Evolutionary conservation across 257 asterid genomes (phyloP), one percentile per base, ranked within the genome.

Genomic region (Fraxinus americana): DNA sequence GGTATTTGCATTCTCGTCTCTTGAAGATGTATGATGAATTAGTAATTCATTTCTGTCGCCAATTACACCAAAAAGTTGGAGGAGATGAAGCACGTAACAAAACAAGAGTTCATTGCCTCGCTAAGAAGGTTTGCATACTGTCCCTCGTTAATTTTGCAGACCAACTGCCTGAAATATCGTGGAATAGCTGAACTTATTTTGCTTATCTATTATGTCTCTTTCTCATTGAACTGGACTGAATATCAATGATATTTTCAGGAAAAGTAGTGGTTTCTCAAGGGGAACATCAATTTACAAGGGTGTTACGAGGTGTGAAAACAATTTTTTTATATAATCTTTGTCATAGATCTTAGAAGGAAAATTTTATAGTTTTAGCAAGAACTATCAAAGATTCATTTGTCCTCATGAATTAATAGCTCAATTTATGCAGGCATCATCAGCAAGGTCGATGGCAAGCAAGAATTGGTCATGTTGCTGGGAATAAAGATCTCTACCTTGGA

Each of bases 361-460:
- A 9, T 61, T 61, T 61, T 27, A 23, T 23, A 8, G 5, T 8
- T 61, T 61, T 27, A 27, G 35, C 7, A 7, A 23, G 34, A 63
- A 23, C 34, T 25, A 23, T 25, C 69, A 13, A 59, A 59, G 29
- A 59, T 17, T 39, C n/a, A 21, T 63, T 38, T 32, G 54, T 69
- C 54, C 39, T 74, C n/a, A 2, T 38, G 25, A 1, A 71, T 36
- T 32, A 79, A 4, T 0, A 8, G 39, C 61, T 7, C 39, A 66
- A 50, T 30, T 67, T 67, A 12, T 78, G 82, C 89, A 96, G 99
- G 92, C 98, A 96, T 87, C 99, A 94, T 78, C 99, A 96, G 59
- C 99, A 96, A 88, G 99, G 98, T 16, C 89, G 99, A 0, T 96
- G 99, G 99, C 99, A 96, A 77, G 99, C 99, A 17, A 86, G 99